Evolutionary conservation across 306 rosid genomes (phyloP).

Genomic region (Lathyrus oleraceus): DNA sequence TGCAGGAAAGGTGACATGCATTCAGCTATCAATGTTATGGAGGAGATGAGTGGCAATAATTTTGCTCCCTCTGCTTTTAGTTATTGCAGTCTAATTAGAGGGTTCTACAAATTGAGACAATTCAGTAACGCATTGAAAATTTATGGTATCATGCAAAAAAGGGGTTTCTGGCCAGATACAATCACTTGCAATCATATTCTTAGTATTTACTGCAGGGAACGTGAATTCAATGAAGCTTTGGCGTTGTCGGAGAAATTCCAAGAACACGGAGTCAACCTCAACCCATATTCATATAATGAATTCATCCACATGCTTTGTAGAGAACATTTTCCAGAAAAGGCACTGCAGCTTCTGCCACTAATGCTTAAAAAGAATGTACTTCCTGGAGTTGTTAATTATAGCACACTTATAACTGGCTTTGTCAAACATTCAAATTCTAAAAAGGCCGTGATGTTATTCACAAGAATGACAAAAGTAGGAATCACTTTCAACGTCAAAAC

Average conservation of each 20-base stretch:
- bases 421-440: conserved; percentile 45
- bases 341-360: conserved; percentile 58
- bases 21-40: conserved; percentile 43
- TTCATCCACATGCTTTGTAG: conserved; percentile 52
- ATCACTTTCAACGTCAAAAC: conserved; percentile 42
- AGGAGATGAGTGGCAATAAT: conserved; percentile 52
- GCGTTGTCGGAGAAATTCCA: conserved; percentile 47
- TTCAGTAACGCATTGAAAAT: conserved; percentile 43
- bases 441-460: conserved; percentile 48
- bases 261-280: conserved; percentile 48
- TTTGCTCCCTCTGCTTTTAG: conserved; percentile 44
- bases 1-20: conserved; percentile 49
- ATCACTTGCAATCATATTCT: conserved; percentile 58
- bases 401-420: conserved; percentile 58
- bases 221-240: conserved; percentile 50
- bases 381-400: conserved; percentile 55
- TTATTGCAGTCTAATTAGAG: conserved; percentile 42
- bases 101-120: conserved; percentile 48
- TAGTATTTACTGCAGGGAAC: conserved; percentile 49
- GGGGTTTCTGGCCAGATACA: conserved; percentile 47
- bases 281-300: conserved; percentile 55
- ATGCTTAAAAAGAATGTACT: conserved; percentile 63
- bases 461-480: conserved; percentile 53
- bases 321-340: conserved; percentile 46
- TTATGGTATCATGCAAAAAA: conserved; percentile 45